A percentile compares a stretch with the other conserved stretches of the same genome.
Evolutionary conservation across 2,329 filamentous ascomycete species (phyloP).

Genomic region (Claviceps fusiformis): DNA sequence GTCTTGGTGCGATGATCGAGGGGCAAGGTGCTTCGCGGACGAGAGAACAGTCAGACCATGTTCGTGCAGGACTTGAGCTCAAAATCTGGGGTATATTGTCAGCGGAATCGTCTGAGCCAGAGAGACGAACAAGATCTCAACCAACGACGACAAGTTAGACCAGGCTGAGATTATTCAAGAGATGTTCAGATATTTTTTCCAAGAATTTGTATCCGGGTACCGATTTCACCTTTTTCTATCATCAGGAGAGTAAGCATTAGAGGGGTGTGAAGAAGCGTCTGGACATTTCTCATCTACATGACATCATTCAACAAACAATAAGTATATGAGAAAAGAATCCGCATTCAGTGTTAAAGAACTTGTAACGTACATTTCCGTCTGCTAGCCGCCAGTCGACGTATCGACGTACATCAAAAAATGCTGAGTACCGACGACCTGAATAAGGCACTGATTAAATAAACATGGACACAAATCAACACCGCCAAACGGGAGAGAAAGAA

Average conservation of each 20-base stretch:
- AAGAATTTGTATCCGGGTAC: not conserved
- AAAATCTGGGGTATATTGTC: constrained; percentile 15
- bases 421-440: not conserved
- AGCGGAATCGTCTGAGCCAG: not conserved
- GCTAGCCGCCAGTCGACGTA: not conserved
- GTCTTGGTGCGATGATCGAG: constrained; percentile 1
- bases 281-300: not conserved
- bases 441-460: not conserved
- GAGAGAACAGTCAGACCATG: not conserved
- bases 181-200: not conserved
- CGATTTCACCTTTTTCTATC: not conserved
- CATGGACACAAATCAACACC: not conserved
- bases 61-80: constrained; percentile 9
- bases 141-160: not conserved
- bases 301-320: not conserved
- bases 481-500: not conserved
- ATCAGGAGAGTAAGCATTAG: not conserved
- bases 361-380: not conserved
- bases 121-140: not conserved
- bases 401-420: not conserved
- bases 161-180: not conserved
- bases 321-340: not conserved
- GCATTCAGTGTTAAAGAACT: not conserved
- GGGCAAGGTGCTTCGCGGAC: not conserved
- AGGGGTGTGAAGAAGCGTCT: not conserved